Percentiles rank a stretch among this genome's conserved stretches.
phyloP scores from a whole-genome alignment of 768 basidiomycete species.

The Serendipita sp. region DNA sequence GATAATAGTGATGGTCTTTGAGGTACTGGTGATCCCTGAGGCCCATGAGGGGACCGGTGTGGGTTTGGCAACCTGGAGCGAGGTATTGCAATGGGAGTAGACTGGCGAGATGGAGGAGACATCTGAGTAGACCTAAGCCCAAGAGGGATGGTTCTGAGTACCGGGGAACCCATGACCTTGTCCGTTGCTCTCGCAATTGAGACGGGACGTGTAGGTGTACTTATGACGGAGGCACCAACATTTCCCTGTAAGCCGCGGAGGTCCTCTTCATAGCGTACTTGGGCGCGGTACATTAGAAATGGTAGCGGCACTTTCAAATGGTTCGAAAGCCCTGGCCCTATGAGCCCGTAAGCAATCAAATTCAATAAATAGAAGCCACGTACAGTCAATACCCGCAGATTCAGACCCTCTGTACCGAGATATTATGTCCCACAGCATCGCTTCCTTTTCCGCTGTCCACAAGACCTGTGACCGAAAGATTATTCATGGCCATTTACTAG shows the following conservation, averaged over 20 bases:
- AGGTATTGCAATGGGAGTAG: not conserved
- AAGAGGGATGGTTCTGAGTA: not conserved
- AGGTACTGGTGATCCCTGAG: not conserved
- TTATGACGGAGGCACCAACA: conserved; percentile 41
- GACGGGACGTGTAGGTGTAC: conserved; percentile 12
- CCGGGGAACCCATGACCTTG: not conserved
- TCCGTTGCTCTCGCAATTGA: not conserved
- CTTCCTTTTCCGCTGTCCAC: conserved; percentile 74
- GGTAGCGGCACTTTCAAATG: conserved; percentile 71
- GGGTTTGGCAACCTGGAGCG: not conserved
- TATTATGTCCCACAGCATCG: conserved; percentile 75
- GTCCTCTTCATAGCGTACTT: conserved; percentile 73
- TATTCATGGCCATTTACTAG: not conserved
- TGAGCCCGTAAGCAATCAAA: not conserved
- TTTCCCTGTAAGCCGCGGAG: conserved; percentile 62
- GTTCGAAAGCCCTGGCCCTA: conserved; percentile 72
- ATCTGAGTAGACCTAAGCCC: not conserved
- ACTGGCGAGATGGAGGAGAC: not conserved
- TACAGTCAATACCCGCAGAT: conserved; percentile 64
- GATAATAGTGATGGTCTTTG: not conserved
- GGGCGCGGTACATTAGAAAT: conserved; percentile 69
- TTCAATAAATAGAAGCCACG: conserved; percentile 15
- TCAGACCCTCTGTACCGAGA: conserved; percentile 59
- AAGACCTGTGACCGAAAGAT: conserved; percentile 38
- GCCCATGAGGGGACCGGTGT: not conserved